These are phyloP conservation scores for Litsea cubeba DNA, from an alignment of 164 flowering plant species.

Conservation along the genomic window DNA sequence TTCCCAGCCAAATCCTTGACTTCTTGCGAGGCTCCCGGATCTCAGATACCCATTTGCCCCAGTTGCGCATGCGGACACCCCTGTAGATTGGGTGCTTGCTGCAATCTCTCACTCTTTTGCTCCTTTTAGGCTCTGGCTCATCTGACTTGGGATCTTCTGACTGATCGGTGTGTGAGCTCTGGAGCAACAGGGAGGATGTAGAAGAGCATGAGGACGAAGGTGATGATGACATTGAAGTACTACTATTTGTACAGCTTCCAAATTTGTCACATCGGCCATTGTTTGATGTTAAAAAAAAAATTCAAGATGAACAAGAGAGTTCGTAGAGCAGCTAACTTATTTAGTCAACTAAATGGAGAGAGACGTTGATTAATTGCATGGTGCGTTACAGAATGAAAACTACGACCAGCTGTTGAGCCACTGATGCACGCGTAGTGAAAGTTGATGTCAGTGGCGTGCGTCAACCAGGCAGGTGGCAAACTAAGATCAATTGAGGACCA, in stretches of 20 bases:
- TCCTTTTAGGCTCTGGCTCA: constrained; percentile 4
- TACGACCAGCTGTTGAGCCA: no score
- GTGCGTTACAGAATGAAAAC: no score
- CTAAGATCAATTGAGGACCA: no score
- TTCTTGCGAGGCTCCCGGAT: constrained; percentile 83
- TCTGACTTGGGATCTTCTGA: constrained; percentile 3
- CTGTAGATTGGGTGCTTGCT: constrained; percentile 59
- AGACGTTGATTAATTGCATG: neutral
- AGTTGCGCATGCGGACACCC: constrained; percentile 75
- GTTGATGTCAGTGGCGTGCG: no score
- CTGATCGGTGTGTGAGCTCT: neutral
- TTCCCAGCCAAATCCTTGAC: constrained; percentile 88
- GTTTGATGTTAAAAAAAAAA: neutral
- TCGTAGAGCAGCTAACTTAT: neutral
- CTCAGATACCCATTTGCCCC: constrained; percentile 98
- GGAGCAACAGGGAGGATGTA: neutral
- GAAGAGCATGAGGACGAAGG: constrained; percentile 13
- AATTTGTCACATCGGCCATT: constrained; percentile 12
- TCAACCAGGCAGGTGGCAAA: no score
- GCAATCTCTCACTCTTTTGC: constrained; percentile 27
- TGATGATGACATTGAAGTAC: constrained; percentile 23
- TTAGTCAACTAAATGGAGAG: neutral
- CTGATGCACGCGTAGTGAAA: no score
- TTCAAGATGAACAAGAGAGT: neutral
- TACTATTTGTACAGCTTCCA: constrained; percentile 34